Percentiles rank a stretch among this genome's conserved stretches.
These are phyloP conservation scores for Eremomyces bilateralis DNA, from an alignment of 495 filamentous ascomycete species.

Conservation along the genomic window DNA sequence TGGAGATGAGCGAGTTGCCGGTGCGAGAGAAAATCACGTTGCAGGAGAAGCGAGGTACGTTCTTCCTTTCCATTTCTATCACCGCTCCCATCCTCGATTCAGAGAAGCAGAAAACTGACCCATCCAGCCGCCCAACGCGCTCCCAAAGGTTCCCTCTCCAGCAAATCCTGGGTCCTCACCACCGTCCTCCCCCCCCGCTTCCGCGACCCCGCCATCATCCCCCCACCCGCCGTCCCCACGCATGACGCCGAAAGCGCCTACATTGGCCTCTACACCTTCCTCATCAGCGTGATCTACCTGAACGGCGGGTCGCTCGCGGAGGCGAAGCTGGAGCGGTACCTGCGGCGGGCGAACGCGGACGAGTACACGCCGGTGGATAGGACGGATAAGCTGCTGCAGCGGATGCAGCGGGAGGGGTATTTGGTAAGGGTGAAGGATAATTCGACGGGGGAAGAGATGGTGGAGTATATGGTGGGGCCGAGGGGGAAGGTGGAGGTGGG, in stretches of 20 bases:
- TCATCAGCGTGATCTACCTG: conserved; percentile 55
- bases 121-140: conserved; percentile 33
- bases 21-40: conserved; percentile 56
- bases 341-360: conserved; percentile 55
- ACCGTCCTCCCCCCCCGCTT: conserved; percentile 44
- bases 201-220: conserved; percentile 35
- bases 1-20: conserved; percentile 71
- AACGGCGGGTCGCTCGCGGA: conserved; percentile 50
- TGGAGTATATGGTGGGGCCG: conserved; percentile 61
- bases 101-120: background rate
- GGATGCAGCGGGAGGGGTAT: conserved; percentile 66
- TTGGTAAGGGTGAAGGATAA: conserved; percentile 40
- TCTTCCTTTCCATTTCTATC: conserved; percentile 4
- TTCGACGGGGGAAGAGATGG: conserved; percentile 31
- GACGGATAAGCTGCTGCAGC: conserved; percentile 52
- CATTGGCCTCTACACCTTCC: conserved; percentile 53
- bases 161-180: conserved; percentile 55
- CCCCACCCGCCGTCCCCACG: conserved; percentile 43
- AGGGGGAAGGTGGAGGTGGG: conserved; percentile 76
- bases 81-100: background rate
- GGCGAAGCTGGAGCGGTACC: conserved; percentile 30
- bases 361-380: conserved; percentile 52
- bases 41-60: conserved; percentile 45
- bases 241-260: conserved; percentile 50
- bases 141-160: conserved; percentile 26